Evolutionary conservation across 805 yeast genomes (phyloP), one percentile per base, ranked within the genome.

Genomic region (Clavispora fructus): DNA sequence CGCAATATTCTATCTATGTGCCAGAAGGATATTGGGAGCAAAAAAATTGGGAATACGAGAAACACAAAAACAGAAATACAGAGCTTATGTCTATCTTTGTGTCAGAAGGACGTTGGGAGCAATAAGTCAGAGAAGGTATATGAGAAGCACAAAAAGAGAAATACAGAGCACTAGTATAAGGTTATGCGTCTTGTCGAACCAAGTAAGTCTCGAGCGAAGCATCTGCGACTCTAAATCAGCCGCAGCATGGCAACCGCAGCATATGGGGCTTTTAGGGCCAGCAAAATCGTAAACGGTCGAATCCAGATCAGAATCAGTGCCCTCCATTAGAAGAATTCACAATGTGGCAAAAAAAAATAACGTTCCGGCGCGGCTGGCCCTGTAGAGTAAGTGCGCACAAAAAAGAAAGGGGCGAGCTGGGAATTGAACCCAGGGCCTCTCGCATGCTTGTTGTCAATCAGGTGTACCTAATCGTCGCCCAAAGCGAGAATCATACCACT

Each of bases 361-460:
- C n/a, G n/a, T n/a, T n/a, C n/a, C n/a, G n/a, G n/a, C n/a, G n/a
- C n/a, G n/a, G n/a, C n/a, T n/a, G n/a, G n/a, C n/a, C n/a, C n/a
- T n/a, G n/a, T n/a, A n/a, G n/a, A n/a, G n/a, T n/a, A n/a, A n/a
- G n/a, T n/a, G n/a, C n/a, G n/a, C n/a, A n/a, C n/a, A 4, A 48
- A 51, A 56, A 51, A 53, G 35, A 27, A 52, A 29, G 61, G 64
- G 64, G 64, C 64, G 51, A 47, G 48, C 64, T 60, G 64, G 64
- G 64, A 60, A 60, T 60, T 60, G 64, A 60, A 60, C 64, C 64
- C 64, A 60, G 64, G 64, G 60, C 64, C 64, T 60, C 64, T 59
- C 64, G 55, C 64, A 59, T 29, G 26, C 50, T 58, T 57, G 59
- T 19, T 29, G 35, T 40, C 38, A 32, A 23, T 17, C 23, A 17